Conservation (phyloP, 2,329 filamentous ascomycete genomes). For the Alternaria arbusti region DNA sequence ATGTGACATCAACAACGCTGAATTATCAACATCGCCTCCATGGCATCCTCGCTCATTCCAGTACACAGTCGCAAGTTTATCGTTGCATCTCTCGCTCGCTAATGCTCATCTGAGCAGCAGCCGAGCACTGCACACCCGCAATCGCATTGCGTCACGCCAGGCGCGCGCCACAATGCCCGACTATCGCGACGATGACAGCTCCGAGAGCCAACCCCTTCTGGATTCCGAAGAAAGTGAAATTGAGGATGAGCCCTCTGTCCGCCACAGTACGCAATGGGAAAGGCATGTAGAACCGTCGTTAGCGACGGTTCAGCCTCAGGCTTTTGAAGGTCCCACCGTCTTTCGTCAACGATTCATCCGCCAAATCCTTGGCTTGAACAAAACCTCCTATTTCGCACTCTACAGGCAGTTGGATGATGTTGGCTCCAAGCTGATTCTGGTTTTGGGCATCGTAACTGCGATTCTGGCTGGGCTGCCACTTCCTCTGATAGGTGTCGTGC, state of each 20-base stretch:
- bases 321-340: conserved; percentile 35
- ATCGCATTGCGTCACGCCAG: conserved; percentile 4
- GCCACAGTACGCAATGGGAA: conserved; percentile 38
- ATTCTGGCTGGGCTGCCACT: conserved; percentile 65
- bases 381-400: conserved; percentile 57
- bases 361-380: conserved; percentile 52
- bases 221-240: conserved; percentile 28
- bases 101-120: not conserved
- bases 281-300: conserved; percentile 45
- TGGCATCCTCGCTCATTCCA: conserved; percentile 13
- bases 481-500: conserved; percentile 66
- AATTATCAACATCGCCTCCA: conserved; percentile 14
- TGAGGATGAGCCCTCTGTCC: conserved; percentile 21
- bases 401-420: conserved; percentile 54
- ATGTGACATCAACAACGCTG: conserved; percentile 6
- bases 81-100: not conserved
- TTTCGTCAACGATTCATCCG: conserved; percentile 44
- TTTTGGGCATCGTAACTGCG: conserved; percentile 49
- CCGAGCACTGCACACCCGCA: conserved; percentile 8
- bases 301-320: conserved; percentile 43
- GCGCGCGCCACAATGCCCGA: conserved; percentile 10
- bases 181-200: conserved; percentile 20
- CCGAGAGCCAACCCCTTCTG: conserved; percentile 26
- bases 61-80: not conserved
- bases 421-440: conserved; percentile 47